Base-by-base conservation (phyloP, 352 stramenopile species). In the Globisporangium heterothallicum region DNA sequence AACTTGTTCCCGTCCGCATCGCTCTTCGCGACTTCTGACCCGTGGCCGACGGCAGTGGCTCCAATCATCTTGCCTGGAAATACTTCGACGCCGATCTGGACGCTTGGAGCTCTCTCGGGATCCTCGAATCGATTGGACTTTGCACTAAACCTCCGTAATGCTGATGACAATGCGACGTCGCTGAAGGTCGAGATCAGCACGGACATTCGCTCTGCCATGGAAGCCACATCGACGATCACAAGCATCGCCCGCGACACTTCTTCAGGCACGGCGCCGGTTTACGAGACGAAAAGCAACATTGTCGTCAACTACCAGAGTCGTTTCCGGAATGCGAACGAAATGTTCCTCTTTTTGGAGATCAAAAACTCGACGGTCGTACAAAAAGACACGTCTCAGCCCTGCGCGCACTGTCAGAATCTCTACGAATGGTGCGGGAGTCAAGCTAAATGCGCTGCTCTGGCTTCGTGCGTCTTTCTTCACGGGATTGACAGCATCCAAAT, bases 171-270 rank as follows among this genome's bases (percentile, higher is more conserved):
- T 18, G 56, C 61, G 8, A 86, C 72, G n/a, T 48, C 60, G 14
- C 59, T 86, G 5, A 78, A 66, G 32, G 61, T 86, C 0, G 72
- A 83, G 44, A 59, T 86, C 47, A 59, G 59, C 7, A 68, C 71
- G 2, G 73, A 72, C 21, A 63, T 83, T 14, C 67, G 65, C 18
- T 64, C 64, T 4, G 48, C 58, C 7, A 49, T 60, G 1, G 69
- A 86, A 38, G 70, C 72, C 12, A 64, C 66, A 9, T 70, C 74
- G 19, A 78, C 66, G 2, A 68, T 81, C 64, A 86, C 74, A 30
- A 83, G 71, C 58, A 83, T 83, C 43, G 67, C 72, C n/a, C 55
- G 70, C 4, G 50, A 60, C 26, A 45, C 55, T 3, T 16, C 29
- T 0, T 6, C 22, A 1, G 19, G 30, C 6, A 21, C 19, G 19